Conservation (phyloP, 139 green algal genomes). For the Asterochloris erici region DNA sequence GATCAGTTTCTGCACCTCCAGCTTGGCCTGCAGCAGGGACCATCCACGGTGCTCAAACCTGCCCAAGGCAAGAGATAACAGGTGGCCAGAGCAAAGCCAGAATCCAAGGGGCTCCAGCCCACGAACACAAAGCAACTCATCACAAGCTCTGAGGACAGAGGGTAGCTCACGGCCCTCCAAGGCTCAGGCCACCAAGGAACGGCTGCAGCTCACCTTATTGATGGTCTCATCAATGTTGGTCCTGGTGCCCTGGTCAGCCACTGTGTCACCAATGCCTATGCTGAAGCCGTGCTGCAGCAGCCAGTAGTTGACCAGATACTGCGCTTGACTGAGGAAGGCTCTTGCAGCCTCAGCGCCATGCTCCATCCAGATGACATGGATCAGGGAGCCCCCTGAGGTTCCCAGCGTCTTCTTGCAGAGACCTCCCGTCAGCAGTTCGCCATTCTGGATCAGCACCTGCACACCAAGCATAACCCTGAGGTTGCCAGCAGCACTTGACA, state of each 20-base stretch:
- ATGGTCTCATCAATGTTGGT: conserved; percentile 91
- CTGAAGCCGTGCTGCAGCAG: conserved; percentile 92
- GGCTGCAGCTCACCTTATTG: conserved; percentile 35
- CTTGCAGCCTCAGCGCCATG: conserved; percentile 83
- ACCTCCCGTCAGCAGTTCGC: conserved; percentile 81
- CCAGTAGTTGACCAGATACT: conserved; percentile 96
- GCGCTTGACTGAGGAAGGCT: conserved; percentile 70
- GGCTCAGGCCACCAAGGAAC: too few species aligned
- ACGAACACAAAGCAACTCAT: neutral
- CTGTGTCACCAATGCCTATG: conserved; percentile 97
- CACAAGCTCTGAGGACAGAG: too few species aligned
- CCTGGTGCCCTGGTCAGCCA: conserved; percentile 92
- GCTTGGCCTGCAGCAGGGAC: conserved; percentile 58
- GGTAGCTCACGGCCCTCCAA: too few species aligned
- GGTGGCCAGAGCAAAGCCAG: too few species aligned
- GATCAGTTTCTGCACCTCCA: conserved; percentile 83
- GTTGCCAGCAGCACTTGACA: neutral
- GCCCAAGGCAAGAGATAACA: too few species aligned
- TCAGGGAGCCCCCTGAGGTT: conserved; percentile 70
- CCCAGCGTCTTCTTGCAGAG: conserved; percentile 98
- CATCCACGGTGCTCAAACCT: too few species aligned
- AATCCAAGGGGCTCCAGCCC: neutral
- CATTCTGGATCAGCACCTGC: conserved; percentile 89
- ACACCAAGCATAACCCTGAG: neutral
- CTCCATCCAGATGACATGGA: conserved; percentile 96